A percentile compares a stretch with the other conserved stretches of the same genome.
Evolutionary conservation across 2,329 filamentous ascomycete genomes (phyloP).

Genomic region (Chalaropsis thielavioides): DNA sequence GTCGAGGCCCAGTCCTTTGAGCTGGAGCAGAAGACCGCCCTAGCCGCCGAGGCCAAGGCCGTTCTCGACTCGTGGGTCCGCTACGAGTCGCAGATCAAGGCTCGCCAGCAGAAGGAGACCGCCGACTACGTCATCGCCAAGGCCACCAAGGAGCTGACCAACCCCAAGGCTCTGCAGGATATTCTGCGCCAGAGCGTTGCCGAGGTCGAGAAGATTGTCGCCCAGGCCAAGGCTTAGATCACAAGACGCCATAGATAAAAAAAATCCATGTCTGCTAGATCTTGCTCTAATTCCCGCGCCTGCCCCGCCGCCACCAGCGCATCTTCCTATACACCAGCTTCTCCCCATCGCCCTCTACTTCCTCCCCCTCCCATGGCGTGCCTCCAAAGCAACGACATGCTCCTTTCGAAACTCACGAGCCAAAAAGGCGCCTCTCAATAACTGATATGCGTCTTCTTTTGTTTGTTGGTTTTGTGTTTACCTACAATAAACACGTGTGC

Average conservation of each 20-base stretch:
- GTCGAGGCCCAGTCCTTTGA: conserved; percentile 94
- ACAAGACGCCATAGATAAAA: background rate
- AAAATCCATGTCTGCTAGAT: background rate
- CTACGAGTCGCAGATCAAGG: conserved; percentile 97
- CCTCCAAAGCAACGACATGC: background rate
- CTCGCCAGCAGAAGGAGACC: conserved; percentile 93
- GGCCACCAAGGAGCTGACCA: conserved; percentile 97
- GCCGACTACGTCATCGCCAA: conserved; percentile 87
- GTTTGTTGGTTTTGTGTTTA: conserved; percentile 37
- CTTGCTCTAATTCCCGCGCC: background rate
- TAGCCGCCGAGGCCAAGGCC: conserved; percentile 82
- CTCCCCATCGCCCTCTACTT: background rate
- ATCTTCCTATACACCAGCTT: no score
- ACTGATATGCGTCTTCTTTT: conserved; percentile 20
- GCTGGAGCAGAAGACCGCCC: conserved; percentile 88
- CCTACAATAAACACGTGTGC: conserved; percentile 28
- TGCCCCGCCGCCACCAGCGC: no score
- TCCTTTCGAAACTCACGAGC: background rate
- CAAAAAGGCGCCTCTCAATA: background rate
- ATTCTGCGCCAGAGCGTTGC: conserved; percentile 93
- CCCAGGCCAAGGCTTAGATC: conserved; percentile 19
- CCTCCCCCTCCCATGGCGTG: background rate
- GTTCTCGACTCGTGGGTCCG: conserved; percentile 98
- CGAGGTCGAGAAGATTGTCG: conserved; percentile 74
- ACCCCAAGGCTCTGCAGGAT: conserved; percentile 91